Conservation (phyloP, 2,329 filamentous ascomycete genomes). For the Fusarium agapanthi region DNA sequence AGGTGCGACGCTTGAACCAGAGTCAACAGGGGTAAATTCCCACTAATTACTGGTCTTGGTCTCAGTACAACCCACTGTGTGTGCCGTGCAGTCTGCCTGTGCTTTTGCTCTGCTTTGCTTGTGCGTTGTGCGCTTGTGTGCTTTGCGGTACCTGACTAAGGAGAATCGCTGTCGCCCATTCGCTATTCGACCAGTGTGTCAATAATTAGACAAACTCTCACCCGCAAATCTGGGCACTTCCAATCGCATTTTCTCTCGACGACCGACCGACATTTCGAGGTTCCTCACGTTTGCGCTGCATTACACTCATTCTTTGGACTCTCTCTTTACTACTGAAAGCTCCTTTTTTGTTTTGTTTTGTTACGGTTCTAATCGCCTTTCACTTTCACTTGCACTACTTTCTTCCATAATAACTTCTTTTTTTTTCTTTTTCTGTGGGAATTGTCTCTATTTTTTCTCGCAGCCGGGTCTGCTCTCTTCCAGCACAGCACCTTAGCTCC, state of each 20-base stretch:
- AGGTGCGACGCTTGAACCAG: conserved; percentile 25
- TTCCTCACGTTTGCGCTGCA: conserved; percentile 6
- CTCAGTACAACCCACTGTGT: conserved; percentile 17
- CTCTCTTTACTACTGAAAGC: background rate
- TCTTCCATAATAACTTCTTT: background rate
- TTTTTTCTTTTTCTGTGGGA: conserved; percentile 12
- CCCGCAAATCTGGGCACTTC: conserved; percentile 29
- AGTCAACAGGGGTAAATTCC: conserved; percentile 25
- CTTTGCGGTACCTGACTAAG: conserved; percentile 23
- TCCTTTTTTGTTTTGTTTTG: background rate
- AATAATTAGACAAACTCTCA: conserved; percentile 33
- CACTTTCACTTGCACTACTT: background rate
- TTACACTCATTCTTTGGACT: conserved; percentile 19
- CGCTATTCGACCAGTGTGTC: conserved; percentile 20
- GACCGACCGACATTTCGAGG: conserved; percentile 13
- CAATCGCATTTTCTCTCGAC: conserved; percentile 17
- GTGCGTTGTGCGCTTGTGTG: conserved; percentile 20
- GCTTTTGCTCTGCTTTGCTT: conserved; percentile 14
- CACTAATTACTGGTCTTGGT: conserved; percentile 30
- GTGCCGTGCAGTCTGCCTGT: conserved; percentile 28
- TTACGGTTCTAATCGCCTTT: background rate
- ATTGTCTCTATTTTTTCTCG: conserved; percentile 28
- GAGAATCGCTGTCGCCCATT: conserved; percentile 13
- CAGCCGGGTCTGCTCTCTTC: conserved; percentile 41
- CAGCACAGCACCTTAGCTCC: conserved; percentile 20